phyloP scores from a whole-genome alignment of 768 basidiomycete species.

The Trametes maxima region DNA sequence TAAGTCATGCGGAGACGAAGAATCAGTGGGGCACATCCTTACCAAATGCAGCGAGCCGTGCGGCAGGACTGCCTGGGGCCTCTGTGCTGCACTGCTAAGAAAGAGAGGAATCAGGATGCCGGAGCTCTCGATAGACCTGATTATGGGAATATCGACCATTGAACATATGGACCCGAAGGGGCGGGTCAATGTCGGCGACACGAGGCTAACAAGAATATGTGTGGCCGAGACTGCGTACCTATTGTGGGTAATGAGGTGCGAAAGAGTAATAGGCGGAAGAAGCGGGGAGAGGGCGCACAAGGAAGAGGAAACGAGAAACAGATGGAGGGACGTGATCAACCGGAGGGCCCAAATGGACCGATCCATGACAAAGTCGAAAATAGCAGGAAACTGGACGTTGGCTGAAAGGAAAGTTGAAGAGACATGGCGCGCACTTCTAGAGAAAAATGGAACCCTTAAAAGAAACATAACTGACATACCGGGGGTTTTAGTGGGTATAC shows the following conservation, averaged over 20 bases:
- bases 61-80: constrained; percentile 8
- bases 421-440: background rate
- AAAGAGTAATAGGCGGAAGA: constrained; percentile 3
- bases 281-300: background rate
- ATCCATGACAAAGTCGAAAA: background rate
- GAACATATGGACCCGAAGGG: background rate
- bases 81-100: constrained; percentile 1
- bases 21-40: constrained; percentile 29
- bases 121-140: background rate
- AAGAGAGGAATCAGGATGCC: background rate
- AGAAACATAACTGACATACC: background rate
- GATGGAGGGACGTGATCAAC: background rate
- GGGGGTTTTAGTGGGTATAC: background rate
- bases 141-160: constrained; percentile 5
- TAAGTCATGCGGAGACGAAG: constrained; percentile 11
- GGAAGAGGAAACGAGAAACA: background rate
- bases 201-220: constrained; percentile 1
- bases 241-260: constrained; percentile 19
- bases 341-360: background rate
- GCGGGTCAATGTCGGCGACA: background rate
- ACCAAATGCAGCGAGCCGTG: constrained; percentile 13
- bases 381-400: too few species aligned
- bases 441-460: background rate
- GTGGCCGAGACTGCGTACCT: constrained; percentile 12
- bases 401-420: background rate